Conservation (phyloP, 2,329 filamentous ascomycete species). For the Colletotrichum tabaci region DNA sequence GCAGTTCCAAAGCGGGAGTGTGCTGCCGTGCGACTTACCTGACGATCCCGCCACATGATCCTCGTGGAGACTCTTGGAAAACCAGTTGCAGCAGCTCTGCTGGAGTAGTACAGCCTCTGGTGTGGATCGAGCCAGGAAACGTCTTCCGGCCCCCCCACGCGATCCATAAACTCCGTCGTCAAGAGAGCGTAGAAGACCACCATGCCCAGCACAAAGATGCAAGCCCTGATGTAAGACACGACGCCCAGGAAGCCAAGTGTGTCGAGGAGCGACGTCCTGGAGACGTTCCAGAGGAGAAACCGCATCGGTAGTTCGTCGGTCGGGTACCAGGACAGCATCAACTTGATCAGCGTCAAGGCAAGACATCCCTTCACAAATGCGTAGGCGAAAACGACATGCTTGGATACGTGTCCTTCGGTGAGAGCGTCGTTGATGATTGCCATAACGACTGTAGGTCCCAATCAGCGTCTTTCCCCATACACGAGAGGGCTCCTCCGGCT, state of each 20-base stretch:
- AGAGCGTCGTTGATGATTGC: background rate
- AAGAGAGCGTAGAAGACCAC: background rate
- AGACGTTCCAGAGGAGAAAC: background rate
- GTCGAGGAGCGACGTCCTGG: background rate
- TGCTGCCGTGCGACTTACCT: background rate
- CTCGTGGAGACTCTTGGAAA: background rate
- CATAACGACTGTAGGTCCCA: background rate
- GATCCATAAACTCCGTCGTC: background rate
- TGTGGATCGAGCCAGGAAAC: slow-evolving; percentile 1
- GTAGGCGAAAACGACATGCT: no score
- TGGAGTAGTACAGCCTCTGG: slow-evolving; percentile 3
- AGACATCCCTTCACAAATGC: background rate
- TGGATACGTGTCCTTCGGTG: no score
- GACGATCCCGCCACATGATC: background rate
- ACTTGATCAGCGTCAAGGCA: slow-evolving; percentile 1
- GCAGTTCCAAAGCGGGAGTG: background rate
- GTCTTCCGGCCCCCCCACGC: background rate
- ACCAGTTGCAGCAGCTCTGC: background rate
- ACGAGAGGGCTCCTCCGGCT: background rate
- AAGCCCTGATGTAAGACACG: background rate
- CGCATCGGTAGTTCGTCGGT: background rate
- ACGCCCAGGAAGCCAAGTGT: background rate
- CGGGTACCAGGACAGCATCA: slow-evolving; percentile 5
- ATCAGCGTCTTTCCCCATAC: background rate
- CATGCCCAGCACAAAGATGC: background rate